Base-by-base conservation (phyloP, 139 green algal species). In the Deuterostichococcus epilithicus region DNA sequence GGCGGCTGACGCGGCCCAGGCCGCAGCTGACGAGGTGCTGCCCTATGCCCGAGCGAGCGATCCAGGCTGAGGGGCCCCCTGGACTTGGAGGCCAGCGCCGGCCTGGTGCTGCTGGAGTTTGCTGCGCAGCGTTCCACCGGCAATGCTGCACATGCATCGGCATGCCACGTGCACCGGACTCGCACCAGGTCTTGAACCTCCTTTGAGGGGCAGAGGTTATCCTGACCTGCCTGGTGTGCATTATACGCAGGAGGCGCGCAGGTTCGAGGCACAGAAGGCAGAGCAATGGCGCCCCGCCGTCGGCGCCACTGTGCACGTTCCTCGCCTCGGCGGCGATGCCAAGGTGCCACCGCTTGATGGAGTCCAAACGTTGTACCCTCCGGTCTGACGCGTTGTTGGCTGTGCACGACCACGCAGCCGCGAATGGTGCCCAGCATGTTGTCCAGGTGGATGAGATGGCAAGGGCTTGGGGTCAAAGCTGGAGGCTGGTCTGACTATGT, bases 241-340 rank as follows among this genome's bases (percentile, higher is more conserved):
- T 39, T 4, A 22, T 34, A 2, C 67, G 68, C 68, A 80, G 76
- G 76, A 75, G 18, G 45, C 35, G 45, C 32, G 60, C 26, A 38
- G 32, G 68, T 34, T 71, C 0, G 39, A 75, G 76, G 26, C 34
- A 15, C 68, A 75, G 34, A 35, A 71, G 34, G 42, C 45, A 28
- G 68, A 80, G 36, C 33, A 34, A 0, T 80, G 76, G 76, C 36
- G 68, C 8, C 76, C 76, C 6, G 44, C 28, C 0, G 45, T 80
- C 0, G 76, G 76, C 5, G 66, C 33, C 33, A 39, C 28, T 30
- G 68, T 80, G 39, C 74, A 70, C 42, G 76, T 80, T 22, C 76
- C 76, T 10, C 76, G 76, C 33, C 32, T 80, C 45, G 52, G 68
- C 30, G 76, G 45, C 5, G 60, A 47, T 18, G 32, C 65, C 45